These are phyloP conservation scores for Aspergillus sclerotialis DNA, from an alignment of 2,329 filamentous ascomycete species.

Conservation along the genomic window DNA sequence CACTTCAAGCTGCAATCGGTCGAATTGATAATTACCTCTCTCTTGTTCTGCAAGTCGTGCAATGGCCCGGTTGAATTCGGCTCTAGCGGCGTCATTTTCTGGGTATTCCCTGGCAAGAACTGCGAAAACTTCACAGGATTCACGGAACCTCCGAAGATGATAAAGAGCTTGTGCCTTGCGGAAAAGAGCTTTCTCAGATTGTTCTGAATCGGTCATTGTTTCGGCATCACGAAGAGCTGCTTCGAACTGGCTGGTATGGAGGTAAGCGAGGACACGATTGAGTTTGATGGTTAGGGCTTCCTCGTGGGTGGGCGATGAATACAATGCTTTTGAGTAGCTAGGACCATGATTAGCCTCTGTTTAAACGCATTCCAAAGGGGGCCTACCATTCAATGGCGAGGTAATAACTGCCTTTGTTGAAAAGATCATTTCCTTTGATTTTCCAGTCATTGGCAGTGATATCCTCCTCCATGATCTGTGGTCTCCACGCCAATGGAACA, in stretches of 20 bases:
- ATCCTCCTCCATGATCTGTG: background rate
- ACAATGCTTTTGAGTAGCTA: constrained; percentile 35
- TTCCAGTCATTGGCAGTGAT: constrained; percentile 8
- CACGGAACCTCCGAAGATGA: constrained; percentile 30
- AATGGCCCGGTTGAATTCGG: constrained; percentile 22
- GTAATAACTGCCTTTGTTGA: constrained; percentile 7
- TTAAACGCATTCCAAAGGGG: background rate
- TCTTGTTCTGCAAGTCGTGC: constrained; percentile 13
- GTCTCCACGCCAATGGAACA: constrained; percentile 35
- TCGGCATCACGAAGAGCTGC: constrained; percentile 27
- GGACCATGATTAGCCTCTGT: constrained; percentile 2
- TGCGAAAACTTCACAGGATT: constrained; percentile 30
- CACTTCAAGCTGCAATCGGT: constrained; percentile 26
- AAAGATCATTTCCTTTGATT: constrained; percentile 27
- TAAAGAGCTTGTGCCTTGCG: constrained; percentile 43
- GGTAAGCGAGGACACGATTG: constrained; percentile 30
- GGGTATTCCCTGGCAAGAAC: constrained; percentile 27
- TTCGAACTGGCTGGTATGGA: constrained; percentile 26
- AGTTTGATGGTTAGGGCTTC: constrained; percentile 26
- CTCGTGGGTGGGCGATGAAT: constrained; percentile 24
- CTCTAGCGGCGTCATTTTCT: constrained; percentile 23
- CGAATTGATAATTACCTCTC: constrained; percentile 14
- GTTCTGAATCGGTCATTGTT: constrained; percentile 5
- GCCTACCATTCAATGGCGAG: constrained; percentile 21
- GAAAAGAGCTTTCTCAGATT: constrained; percentile 40